Evolutionary conservation across 2,329 filamentous ascomycete species (phyloP).

Genomic region (Verticillium dahliae): DNA sequence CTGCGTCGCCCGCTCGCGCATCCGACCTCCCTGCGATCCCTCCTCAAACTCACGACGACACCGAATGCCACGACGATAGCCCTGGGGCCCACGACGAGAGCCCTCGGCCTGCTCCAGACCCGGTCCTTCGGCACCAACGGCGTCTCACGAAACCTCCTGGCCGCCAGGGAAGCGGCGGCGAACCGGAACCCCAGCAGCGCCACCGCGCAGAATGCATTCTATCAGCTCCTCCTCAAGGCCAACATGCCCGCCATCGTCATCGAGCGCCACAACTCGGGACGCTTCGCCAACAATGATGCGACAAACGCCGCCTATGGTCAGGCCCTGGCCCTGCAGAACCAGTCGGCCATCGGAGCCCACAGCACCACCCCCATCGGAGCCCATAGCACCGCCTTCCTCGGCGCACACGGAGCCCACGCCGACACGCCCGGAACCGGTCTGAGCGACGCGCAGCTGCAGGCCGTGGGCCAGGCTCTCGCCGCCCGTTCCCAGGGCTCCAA

Average conservation of each 20-base stretch:
- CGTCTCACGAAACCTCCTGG: constrained; percentile 61
- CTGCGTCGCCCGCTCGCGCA: constrained; percentile 7
- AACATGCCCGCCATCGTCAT: constrained; percentile 92
- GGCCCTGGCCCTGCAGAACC: constrained; percentile 49
- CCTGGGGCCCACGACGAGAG: constrained; percentile 8
- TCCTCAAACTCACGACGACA: constrained; percentile 8
- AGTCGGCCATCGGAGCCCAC: constrained; percentile 5
- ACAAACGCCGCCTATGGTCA: constrained; percentile 75
- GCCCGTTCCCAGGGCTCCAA: constrained; percentile 64
- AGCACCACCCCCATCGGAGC: constrained; percentile 5
- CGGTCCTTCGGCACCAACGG: constrained; percentile 36
- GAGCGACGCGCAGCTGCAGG: constrained; percentile 61
- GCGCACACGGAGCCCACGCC: constrained; percentile 23
- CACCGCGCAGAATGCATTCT: constrained; percentile 87
- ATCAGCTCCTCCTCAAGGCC: constrained; percentile 80
- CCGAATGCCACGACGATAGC: constrained; percentile 1
- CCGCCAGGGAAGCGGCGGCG: constrained; percentile 81
- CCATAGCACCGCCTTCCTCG: constrained; percentile 5
- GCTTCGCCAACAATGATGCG: constrained; percentile 72
- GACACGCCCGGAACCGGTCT: constrained; percentile 29
- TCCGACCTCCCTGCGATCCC: constrained; percentile 9
- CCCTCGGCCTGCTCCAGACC: constrained; percentile 14
- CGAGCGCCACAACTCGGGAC: constrained; percentile 80
- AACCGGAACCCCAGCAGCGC: constrained; percentile 88
- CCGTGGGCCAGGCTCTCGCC: constrained; percentile 75